Conservation (phyloP, 1,139 yeast species). For the Pichia sp. region DNA sequence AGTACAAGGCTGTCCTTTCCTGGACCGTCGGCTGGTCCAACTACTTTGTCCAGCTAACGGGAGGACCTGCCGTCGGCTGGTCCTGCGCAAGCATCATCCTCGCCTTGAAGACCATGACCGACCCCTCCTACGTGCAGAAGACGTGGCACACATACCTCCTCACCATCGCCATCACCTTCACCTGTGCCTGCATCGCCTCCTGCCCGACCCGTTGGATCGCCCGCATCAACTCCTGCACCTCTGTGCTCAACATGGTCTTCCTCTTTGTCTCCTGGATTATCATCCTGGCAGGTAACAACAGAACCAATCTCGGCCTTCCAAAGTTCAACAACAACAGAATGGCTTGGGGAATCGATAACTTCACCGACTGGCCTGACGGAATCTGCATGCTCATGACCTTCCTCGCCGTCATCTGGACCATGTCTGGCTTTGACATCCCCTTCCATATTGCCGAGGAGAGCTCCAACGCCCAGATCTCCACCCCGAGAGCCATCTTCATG, state of each 20-base stretch:
- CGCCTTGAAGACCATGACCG: slow-evolving; percentile 41
- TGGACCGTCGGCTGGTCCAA: slow-evolving; percentile 62
- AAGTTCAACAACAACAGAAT: slow-evolving; percentile 48
- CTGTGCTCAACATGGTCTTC: slow-evolving; percentile 49
- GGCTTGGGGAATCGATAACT: slow-evolving; percentile 61
- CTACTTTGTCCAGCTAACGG: slow-evolving; percentile 53
- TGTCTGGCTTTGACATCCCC: slow-evolving; percentile 74
- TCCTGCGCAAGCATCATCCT: slow-evolving; percentile 59
- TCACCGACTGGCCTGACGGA: slow-evolving; percentile 67
- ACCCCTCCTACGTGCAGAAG: slow-evolving; percentile 39
- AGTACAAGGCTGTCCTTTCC: slow-evolving; percentile 50
- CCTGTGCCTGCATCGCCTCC: slow-evolving; percentile 49
- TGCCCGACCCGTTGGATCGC: slow-evolving; percentile 56
- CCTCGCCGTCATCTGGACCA: slow-evolving; percentile 69
- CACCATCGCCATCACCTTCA: slow-evolving; percentile 48
- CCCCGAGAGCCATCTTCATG: slow-evolving; percentile 64
- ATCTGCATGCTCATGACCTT: slow-evolving; percentile 58
- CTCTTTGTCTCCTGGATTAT: slow-evolving; percentile 53
- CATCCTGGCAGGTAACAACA: slow-evolving; percentile 54
- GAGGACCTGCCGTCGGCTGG: slow-evolving; percentile 61
- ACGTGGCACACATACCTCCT: slow-evolving; percentile 50
- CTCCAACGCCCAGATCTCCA: slow-evolving; percentile 52
- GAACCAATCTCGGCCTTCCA: slow-evolving; percentile 34
- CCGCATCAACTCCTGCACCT: slow-evolving; percentile 50
- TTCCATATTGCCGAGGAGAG: slow-evolving; percentile 73